A percentile compares a stretch with the other conserved stretches of the same genome.
phyloP scores from a whole-genome alignment of 2,329 filamentous ascomycete genomes.

The Hypoxylon sp. region DNA sequence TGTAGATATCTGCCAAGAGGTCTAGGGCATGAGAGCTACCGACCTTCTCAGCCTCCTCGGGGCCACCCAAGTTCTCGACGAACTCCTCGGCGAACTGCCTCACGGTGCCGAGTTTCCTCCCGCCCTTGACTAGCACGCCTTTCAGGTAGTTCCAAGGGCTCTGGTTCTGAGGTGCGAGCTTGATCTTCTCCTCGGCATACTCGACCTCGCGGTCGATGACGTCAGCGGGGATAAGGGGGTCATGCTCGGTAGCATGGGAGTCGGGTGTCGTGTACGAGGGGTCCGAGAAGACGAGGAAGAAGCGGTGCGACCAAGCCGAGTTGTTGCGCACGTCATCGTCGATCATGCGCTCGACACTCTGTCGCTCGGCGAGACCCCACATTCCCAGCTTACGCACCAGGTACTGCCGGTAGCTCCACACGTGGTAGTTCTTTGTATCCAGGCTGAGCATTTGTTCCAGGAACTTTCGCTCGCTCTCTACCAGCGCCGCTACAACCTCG shows the following conservation, averaged over 20 bases:
- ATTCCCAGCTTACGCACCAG: conserved; percentile 75
- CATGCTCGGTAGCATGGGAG: conserved; percentile 66
- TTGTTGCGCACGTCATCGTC: conserved; percentile 92
- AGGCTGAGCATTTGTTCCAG: conserved; percentile 83
- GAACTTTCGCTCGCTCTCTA: conserved; percentile 79
- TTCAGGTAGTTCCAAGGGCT: conserved; percentile 94
- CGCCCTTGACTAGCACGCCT: conserved; percentile 80
- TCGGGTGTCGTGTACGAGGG: conserved; percentile 65
- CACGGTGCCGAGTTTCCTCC: conserved; percentile 62
- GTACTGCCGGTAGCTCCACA: conserved; percentile 94
- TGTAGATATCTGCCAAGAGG: conserved; percentile 78
- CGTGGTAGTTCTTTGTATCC: conserved; percentile 98
- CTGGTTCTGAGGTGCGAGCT: conserved; percentile 90
- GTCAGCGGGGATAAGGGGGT: conserved; percentile 71
- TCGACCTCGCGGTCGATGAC: conserved; percentile 81
- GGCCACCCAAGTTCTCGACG: conserved; percentile 63
- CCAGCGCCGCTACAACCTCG: conserved; percentile 71
- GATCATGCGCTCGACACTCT: conserved; percentile 80
- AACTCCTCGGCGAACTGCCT: conserved; percentile 68
- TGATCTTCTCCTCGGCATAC: conserved; percentile 81
- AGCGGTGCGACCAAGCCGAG: conserved; percentile 97
- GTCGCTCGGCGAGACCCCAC: conserved; percentile 71
- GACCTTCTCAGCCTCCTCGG: conserved; percentile 64
- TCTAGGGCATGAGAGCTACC: conserved; percentile 78
- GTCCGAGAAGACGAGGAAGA: conserved; percentile 87